phyloP scores from a whole-genome alignment of 768 basidiomycete species.

The Pleurotus cornucopiae region DNA sequence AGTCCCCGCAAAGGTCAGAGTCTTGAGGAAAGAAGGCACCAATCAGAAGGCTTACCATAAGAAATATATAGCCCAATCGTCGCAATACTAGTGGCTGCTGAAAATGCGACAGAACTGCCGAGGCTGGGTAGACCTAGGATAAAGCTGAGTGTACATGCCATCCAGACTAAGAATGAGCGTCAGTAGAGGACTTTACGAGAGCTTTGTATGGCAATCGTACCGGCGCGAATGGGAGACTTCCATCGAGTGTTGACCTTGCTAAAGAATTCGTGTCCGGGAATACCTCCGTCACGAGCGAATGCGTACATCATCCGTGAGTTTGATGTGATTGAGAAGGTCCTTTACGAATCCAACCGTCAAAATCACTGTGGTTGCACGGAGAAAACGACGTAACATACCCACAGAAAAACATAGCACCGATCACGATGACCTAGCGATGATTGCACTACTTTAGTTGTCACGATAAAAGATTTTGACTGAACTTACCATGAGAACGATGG shows the following conservation, averaged over 20 bases:
- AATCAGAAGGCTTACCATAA: conserved; percentile 41
- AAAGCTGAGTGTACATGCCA: conserved; percentile 74
- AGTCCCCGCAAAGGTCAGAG: too few species aligned
- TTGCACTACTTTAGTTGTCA: too few species aligned
- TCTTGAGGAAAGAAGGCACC: background rate
- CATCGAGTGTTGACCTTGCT: conserved; percentile 54
- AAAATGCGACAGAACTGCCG: conserved; percentile 68
- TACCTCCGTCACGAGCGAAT: conserved; percentile 70
- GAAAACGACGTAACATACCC: conserved; percentile 34
- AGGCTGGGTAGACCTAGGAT: conserved; percentile 70
- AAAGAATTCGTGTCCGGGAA: conserved; percentile 67
- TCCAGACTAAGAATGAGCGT: conserved; percentile 51
- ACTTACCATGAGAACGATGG: conserved; percentile 67
- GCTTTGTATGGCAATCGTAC: conserved; percentile 24
- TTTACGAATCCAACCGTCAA: conserved; percentile 14
- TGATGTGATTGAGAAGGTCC: conserved; percentile 73
- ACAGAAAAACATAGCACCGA: conserved; percentile 74
- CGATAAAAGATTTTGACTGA: background rate
- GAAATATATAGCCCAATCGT: conserved; percentile 77
- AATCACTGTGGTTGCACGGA: background rate
- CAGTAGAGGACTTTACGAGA: background rate
- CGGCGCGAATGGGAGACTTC: conserved; percentile 66
- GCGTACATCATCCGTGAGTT: conserved; percentile 86
- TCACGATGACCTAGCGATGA: conserved; percentile 47
- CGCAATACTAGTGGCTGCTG: conserved; percentile 57